Base-by-base conservation (phyloP, 495 filamentous ascomycete genomes). In the Penicillium atrosanguineum region DNA sequence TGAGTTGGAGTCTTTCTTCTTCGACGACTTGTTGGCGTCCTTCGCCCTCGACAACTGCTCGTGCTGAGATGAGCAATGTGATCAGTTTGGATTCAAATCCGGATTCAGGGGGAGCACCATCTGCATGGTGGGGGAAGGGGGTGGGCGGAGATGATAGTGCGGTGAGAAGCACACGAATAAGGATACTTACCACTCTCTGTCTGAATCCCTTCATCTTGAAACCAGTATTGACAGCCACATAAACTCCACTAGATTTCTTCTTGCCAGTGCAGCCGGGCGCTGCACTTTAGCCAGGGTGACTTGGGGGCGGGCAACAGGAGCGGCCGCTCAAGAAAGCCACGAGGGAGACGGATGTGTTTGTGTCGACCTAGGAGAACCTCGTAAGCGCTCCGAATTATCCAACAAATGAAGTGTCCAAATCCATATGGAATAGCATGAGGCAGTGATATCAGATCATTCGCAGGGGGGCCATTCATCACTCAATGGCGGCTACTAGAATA, bases 181-280 rank as follows among this genome's bases (percentile, higher is more conserved):
- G 59, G 44, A 53, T 57, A 87, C 93, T 81, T 81, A 96, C 93
- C 78, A 97, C 95, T 87, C 88, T 87, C 79, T 95, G 90, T 77
- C 94, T 88, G 74, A 98, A 96, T 68, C 90, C 86, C 79, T 96
- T 97, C 94, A 98, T 97, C 76, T 83, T 91, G 53, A 60, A 59
- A 40, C 48, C 52, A 53, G 57, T 57, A 54, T 65, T 48, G 61
- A 69, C 50, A 62, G 53, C 68, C 69, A 66, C 72, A 75, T 74
- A 65, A 70, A 75, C 66, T 71, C 63, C 61, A 53, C 56, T 61
- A 48, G 28, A 31, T 31, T 51, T 60, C 48, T 69, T 58, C 59
- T 61, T 72, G 61, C 69, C 59, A 69, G 71, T 67, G 69, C 72
- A 76, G 69, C 68, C 56, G 53, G 51, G 45, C 44, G 69, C 67